Evolutionary conservation across 148 eudicot species (phyloP).

Genomic region (Nepenthes mirabilis): DNA sequence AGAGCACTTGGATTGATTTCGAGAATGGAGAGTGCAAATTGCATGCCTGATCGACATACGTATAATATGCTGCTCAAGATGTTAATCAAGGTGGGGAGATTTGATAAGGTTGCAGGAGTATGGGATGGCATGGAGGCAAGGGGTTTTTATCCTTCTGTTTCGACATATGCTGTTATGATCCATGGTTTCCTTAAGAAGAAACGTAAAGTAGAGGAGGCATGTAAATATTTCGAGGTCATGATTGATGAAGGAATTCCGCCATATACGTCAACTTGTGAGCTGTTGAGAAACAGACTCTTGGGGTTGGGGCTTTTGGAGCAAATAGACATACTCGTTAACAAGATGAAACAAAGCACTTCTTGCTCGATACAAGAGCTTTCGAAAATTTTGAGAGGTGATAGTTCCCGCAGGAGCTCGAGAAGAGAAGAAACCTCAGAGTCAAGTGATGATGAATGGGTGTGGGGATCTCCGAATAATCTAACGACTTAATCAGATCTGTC

Average conservation of each 20-base stretch:
- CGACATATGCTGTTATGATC: constrained; percentile 68
- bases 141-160: constrained; percentile 54
- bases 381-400: constrained; percentile 44
- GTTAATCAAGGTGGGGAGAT: constrained; percentile 58
- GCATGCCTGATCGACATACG: constrained; percentile 56
- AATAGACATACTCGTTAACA: constrained; percentile 40
- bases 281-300: constrained; percentile 50
- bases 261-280: constrained; percentile 41
- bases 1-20: constrained; percentile 38
- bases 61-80: constrained; percentile 73
- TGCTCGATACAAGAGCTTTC: constrained; percentile 43
- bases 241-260: constrained; percentile 89
- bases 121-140: constrained; percentile 53
- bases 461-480: background rate
- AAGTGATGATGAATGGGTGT: constrained; percentile 39
- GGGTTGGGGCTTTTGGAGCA: constrained; percentile 40
- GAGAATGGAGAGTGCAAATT: constrained; percentile 39
- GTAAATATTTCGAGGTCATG: constrained; percentile 66
- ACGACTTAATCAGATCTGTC: background rate
- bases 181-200: constrained; percentile 76
- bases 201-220: constrained; percentile 63
- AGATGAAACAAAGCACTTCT: constrained; percentile 74
- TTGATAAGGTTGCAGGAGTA: constrained; percentile 41
- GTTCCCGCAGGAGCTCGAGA: constrained; percentile 18
- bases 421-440: constrained; percentile 30